Conservation (phyloP, 2,329 filamentous ascomycete species). For the Xylariales sp. region DNA sequence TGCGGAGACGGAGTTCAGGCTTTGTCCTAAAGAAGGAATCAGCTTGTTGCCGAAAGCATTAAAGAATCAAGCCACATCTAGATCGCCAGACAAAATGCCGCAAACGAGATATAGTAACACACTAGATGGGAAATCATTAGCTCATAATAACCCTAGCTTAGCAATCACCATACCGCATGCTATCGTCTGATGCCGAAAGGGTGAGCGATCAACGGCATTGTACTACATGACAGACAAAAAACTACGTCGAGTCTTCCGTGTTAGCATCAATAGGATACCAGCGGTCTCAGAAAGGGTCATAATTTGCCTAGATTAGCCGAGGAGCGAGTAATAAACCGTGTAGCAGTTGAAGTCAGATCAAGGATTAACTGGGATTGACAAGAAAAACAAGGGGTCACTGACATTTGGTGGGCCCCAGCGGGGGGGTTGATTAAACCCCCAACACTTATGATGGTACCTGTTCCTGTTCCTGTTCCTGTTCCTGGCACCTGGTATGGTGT, state of each 20-base stretch:
- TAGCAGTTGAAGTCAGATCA: conserved; percentile 7
- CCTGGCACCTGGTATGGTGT: conserved; percentile 21
- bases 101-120: neutral
- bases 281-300: conserved; percentile 17
- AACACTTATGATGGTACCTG: conserved; percentile 17
- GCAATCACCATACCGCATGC: conserved; percentile 8
- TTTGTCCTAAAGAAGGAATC: conserved; percentile 22
- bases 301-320: conserved; percentile 36
- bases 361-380: conserved; percentile 28
- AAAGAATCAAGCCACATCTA: conserved; percentile 17
- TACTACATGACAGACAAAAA: neutral
- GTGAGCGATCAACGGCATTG: conserved; percentile 3
- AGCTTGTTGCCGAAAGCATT: conserved; percentile 26
- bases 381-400: conserved; percentile 24
- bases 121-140: conserved; percentile 1
- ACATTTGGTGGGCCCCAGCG: conserved; percentile 23
- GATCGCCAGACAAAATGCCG: conserved; percentile 28
- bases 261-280: conserved; percentile 9
- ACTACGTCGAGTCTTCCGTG: neutral
- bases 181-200: neutral
- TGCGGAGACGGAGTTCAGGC: conserved; percentile 25
- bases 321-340: conserved; percentile 14
- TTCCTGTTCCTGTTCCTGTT: neutral
- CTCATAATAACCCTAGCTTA: conserved; percentile 15
- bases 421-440: conserved; percentile 33